A percentile compares a stretch with the other conserved stretches of the same genome.
phyloP scores from a whole-genome alignment of 306 rosid species.

The Vigna radiata region DNA sequence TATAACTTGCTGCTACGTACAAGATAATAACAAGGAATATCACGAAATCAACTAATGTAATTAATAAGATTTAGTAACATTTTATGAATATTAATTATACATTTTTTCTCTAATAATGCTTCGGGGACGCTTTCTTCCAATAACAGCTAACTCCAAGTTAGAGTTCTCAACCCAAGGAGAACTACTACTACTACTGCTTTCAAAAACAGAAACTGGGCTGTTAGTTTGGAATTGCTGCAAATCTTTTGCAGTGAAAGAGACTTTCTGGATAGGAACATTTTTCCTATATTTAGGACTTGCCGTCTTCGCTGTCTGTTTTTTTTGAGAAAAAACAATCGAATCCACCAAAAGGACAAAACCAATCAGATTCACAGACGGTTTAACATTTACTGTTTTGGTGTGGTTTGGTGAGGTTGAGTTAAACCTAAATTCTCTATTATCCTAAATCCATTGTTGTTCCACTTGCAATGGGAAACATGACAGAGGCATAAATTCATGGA shows the following conservation, averaged over 20 bases:
- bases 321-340: constrained; percentile 22
- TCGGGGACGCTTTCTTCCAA: constrained; percentile 58
- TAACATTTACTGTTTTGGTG: no score
- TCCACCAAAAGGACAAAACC: constrained; percentile 4
- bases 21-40: no score
- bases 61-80: no score
- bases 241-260: constrained; percentile 45
- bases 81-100: no score
- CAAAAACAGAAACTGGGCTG: constrained; percentile 71
- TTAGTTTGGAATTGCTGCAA: constrained; percentile 48
- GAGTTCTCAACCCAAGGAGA: constrained; percentile 57
- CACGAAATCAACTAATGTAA: no score
- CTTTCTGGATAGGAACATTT: constrained; percentile 29
- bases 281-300: constrained; percentile 19
- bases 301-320: constrained; percentile 11
- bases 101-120: no score
- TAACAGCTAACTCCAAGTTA: constrained; percentile 37
- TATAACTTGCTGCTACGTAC: no score
- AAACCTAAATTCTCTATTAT: no score
- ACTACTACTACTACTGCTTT: constrained; percentile 61
- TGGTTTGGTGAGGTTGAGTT: no score
- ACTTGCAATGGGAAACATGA: not conserved
- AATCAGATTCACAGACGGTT: constrained; percentile 30
- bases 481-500: not conserved
- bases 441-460: no score